These are phyloP conservation scores for Perilla frutescens DNA, from an alignment of 257 asterid species.

Conservation along the genomic window DNA sequence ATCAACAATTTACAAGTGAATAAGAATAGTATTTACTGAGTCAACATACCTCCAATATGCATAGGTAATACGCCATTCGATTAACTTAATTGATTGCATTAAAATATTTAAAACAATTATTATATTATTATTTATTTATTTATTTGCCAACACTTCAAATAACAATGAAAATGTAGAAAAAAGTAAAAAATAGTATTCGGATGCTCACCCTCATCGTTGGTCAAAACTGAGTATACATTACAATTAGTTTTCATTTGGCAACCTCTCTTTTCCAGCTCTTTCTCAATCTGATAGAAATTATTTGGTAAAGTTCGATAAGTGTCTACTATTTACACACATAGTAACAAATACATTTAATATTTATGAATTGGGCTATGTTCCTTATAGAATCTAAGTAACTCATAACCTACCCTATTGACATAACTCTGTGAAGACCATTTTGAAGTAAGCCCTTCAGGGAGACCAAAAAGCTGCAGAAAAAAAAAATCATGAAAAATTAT, in stretches of 20 bases:
- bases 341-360: neutral
- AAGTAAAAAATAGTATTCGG: neutral
- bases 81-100: no score
- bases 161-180: neutral
- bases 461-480: conserved; percentile 55
- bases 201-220: conserved; percentile 47
- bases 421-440: conserved; percentile 60
- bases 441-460: conserved; percentile 65
- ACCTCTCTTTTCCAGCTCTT: conserved; percentile 63
- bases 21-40: no score
- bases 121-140: neutral
- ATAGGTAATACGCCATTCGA: no score
- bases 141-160: neutral
- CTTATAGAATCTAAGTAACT: neutral
- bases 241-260: conserved; percentile 49
- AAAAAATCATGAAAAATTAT: neutral
- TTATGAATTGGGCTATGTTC: neutral
- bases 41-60: no score
- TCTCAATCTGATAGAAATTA: conserved; percentile 46
- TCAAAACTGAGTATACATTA: conserved; percentile 14
- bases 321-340: neutral
- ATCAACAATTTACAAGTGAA: no score
- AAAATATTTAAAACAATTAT: no score
- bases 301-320: neutral
- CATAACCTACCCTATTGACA: conserved; percentile 49